These are phyloP conservation scores for Backusella liffmaniae DNA, from an alignment of 192 early-diverging fungal species.

Conservation along the genomic window DNA sequence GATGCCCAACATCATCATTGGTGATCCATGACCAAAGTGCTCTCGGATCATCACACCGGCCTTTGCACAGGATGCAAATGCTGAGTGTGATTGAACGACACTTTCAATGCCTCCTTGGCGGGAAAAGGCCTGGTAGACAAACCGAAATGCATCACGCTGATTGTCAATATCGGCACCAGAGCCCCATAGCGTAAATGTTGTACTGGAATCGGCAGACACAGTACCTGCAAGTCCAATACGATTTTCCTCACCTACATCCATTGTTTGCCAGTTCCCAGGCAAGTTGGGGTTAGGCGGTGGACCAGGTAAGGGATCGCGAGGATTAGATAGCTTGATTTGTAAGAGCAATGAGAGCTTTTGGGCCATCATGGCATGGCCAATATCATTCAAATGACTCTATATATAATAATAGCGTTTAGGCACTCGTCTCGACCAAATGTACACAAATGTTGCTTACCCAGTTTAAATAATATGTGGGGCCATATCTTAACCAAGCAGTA, in stretches of 20 bases:
- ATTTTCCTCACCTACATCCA: slow-evolving; percentile 28
- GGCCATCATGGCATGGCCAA: slow-evolving; percentile 19
- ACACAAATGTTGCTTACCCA: slow-evolving; percentile 5
- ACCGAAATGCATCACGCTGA: slow-evolving; percentile 27
- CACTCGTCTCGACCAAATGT: neutral
- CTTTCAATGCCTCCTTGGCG: neutral
- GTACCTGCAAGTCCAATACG: slow-evolving; percentile 27
- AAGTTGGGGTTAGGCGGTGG: slow-evolving; percentile 28
- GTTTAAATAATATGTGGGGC: slow-evolving; percentile 12
- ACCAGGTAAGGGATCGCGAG: slow-evolving; percentile 18
- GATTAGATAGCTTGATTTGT: slow-evolving; percentile 20
- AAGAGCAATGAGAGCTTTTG: slow-evolving; percentile 18
- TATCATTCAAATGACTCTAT: slow-evolving; percentile 24
- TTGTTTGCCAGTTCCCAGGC: slow-evolving; percentile 29
- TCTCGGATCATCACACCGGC: slow-evolving; percentile 36
- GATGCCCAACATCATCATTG: slow-evolving; percentile 24
- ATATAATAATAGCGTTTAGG: too few relatives aligned
- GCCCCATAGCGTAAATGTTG: slow-evolving; percentile 32
- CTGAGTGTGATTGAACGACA: slow-evolving; percentile 21
- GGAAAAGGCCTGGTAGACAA: slow-evolving; percentile 20
- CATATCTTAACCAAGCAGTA: slow-evolving; percentile 27
- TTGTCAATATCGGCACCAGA: slow-evolving; percentile 25
- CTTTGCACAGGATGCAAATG: slow-evolving; percentile 32
- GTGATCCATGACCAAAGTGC: slow-evolving; percentile 20
- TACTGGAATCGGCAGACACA: slow-evolving; percentile 23